Base-by-base conservation (phyloP, 2,329 filamentous ascomycete genomes). In the Orbilia ellipsospora region DNA sequence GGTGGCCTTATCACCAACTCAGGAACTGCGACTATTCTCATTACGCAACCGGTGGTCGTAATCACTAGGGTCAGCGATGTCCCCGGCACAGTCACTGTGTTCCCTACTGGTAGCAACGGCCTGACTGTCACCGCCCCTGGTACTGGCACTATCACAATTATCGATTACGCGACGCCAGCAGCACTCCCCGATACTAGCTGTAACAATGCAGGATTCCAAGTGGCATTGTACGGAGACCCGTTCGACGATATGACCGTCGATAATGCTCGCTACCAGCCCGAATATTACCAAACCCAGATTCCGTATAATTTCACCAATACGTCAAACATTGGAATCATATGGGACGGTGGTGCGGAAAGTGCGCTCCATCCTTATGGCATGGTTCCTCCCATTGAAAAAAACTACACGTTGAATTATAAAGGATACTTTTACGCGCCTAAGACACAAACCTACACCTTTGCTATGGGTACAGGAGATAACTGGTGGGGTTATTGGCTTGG, bases 341-440 rank as follows among this genome's bases (percentile, higher is more conserved):
- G n/a, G n/a, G n/a, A n/a, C n/a, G n/a, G n/a, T n/a, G n/a, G n/a
- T n/a, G n/a, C n/a, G n/a, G n/a, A n/a, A n/a, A n/a, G n/a, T n/a
- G n/a, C n/a, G n/a, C n/a, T n/a, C n/a, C n/a, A n/a, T n/a, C n/a
- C n/a, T n/a, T n/a, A n/a, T n/a, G n/a, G n/a, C n/a, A n/a, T n/a
- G n/a, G 48, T 10, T 51, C 4, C 18, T 5, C 48, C 48, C 48
- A 31, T 31, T 31, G 36, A 20, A n/a, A 50, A 36, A 20, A 45
- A 45, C 23, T 63, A 52, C 36, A 45, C 36, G 36, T 52, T 63
- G 23, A 52, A 40, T n/a, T 63, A 70, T 31, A 57, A 57, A 1
- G 66, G 66, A n/a, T 70, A 57, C 31, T 70, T 70, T 48, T 70
- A 63, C 18, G 57, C 66, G 4, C 48, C 48, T 0, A 26, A n/a